A percentile compares a stretch with the other conserved stretches of the same genome.
Conservation (phyloP, 208 protist genomes). For the Acanthamoeba healyi region DNA sequence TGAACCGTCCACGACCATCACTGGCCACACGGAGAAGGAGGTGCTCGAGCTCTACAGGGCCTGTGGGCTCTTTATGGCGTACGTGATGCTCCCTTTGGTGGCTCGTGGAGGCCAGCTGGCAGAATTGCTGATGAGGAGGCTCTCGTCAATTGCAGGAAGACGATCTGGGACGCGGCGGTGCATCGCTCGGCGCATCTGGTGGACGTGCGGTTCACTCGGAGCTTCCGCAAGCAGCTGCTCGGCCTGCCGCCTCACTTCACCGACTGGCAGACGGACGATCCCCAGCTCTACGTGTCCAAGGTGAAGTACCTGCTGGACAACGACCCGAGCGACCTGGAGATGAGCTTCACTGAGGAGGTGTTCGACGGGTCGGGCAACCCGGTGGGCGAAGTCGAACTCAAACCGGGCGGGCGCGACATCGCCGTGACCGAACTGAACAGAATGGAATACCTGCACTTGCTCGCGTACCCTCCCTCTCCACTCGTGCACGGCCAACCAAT, state of each 20-base stretch:
- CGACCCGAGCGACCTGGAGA: background rate
- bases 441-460: slow-evolving; percentile 95
- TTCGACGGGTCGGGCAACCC: background rate
- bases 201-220: background rate
- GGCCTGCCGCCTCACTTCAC: background rate
- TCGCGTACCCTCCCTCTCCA: slow-evolving; percentile 73
- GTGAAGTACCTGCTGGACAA: slow-evolving; percentile 47
- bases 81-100: background rate
- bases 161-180: slow-evolving; percentile 17
- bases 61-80: background rate
- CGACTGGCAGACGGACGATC: slow-evolving; percentile 7
- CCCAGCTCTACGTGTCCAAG: slow-evolving; percentile 15
- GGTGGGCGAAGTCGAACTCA: slow-evolving; percentile 92
- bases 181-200: background rate
- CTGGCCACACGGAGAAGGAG: background rate
- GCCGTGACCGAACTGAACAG: slow-evolving; percentile 96
- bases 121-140: too few relatives aligned
- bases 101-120: background rate
- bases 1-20: too few relatives aligned
- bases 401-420: slow-evolving; percentile 94
- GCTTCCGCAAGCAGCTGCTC: slow-evolving; percentile 43
- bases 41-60: background rate
- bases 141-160: too few relatives aligned
- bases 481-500: background rate
- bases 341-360: slow-evolving; percentile 36